Percentiles rank a stretch among this genome's conserved stretches.
phyloP scores from a whole-genome alignment of 164 flowering plant species.

The Sedum album region DNA sequence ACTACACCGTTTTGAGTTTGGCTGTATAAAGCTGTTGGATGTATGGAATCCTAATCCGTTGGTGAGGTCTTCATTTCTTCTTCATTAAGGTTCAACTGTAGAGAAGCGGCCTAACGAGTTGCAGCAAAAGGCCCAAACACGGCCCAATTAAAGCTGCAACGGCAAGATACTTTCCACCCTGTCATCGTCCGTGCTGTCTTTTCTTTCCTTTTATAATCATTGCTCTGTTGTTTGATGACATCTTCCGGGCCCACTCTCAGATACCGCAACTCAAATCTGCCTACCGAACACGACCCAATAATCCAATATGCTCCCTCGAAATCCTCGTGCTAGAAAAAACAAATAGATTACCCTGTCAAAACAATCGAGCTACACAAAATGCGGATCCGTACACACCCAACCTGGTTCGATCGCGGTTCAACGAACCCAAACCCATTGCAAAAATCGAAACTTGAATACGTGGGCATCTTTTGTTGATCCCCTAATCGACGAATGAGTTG shows the following conservation, averaged over 20 bases:
- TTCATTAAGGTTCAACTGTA: no score
- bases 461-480: neutral
- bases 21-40: no score
- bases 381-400: neutral
- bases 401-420: neutral
- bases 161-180: neutral
- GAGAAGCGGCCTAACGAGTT: no score
- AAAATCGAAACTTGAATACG: neutral
- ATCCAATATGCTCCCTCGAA: neutral
- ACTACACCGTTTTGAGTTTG: no score
- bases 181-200: neutral
- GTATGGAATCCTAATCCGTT: no score
- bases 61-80: no score
- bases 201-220: no score
- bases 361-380: neutral
- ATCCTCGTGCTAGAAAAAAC: neutral
- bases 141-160: neutral
- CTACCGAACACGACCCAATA: neutral
- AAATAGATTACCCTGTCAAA: neutral
- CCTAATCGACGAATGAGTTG: no score
- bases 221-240: neutral
- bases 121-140: slow-evolving; percentile 8
- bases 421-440: neutral
- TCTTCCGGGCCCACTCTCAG: neutral
- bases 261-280: neutral